Evolutionary conservation across 1,284 basidiomycete genomes (phyloP), one percentile per base, ranked within the genome.

Genomic region (Rhodotorula glutinis): DNA sequence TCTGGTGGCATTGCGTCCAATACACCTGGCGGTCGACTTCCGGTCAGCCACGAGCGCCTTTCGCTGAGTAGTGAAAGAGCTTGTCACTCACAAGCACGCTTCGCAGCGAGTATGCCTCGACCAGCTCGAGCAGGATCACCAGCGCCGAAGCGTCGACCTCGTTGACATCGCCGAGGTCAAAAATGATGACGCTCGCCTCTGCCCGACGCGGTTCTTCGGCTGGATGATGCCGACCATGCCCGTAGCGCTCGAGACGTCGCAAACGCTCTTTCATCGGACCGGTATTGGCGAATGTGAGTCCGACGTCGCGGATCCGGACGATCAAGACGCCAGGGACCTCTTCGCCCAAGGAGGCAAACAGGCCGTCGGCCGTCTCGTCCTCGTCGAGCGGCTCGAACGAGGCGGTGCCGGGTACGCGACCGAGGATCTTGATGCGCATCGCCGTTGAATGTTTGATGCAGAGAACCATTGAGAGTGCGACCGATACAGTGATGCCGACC

Each of bases 381-480:
- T 87, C 85, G 38, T 62, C 69, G 43, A 74, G 55, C n/a, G 73
- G 63, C 38, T 70, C 66, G 53, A 57, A 72, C 9, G 54, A 44
- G 21, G 56, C 41, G 13, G 70, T 71, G 14, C 76, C 78, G 16
- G 88, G 89, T 43, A 91, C 84, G 21, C 87, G 84, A 13, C 90
- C 91, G 86, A 90, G 82, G 71, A 90, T 87, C 52, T 85, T 86
- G 82, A 89, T 86, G 7, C 87, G 82, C 14, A 87, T 82, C 1
- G 65, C 87, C 8, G 92, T 91, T 2, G 91, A 91, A 56, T 90
- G 87, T 72, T 88, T 87, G 16, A 97, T 89, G 60, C 95, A 91
- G 38, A 96, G 83, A 1, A 96, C 81, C 53, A 97, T 83, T 2
- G 91, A 92, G 63, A 91, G 86, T 58, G 92, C 86, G 65, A 96